Base-by-base conservation (phyloP, 345 rosid genomes). In the Kandelia obovata region DNA sequence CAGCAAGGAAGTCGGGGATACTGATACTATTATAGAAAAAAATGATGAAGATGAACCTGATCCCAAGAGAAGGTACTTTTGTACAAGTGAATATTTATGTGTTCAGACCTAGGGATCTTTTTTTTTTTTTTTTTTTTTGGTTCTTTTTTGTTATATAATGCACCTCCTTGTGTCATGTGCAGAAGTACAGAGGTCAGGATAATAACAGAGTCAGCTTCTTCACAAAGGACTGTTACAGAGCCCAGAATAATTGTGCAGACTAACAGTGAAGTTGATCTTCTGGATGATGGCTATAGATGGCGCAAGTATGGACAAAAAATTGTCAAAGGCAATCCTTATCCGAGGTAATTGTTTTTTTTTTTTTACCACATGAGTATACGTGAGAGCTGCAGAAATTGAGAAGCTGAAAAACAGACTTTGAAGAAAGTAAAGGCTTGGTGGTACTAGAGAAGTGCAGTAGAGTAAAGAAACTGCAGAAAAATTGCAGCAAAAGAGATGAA, bases 301-400 rank as follows among this genome's bases (percentile, higher is more conserved):
- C 96, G 90, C 71, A 92, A 92, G 78, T 90, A 92, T 76, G 98
- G 96, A 20, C 98, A 92, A 83, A 92, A 92, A 81, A 89, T 88
- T 62, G 98, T 92, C 67, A 92, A 92, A 77, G 96, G 96, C 71
- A 92, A 92, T 83, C 96, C 89, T 61, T 82, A 87, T 75, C 98
- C 96, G 30, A 88, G 96, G 98, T 90, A 5, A 15, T 37, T 21
- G 21, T 21, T 21, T 63, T 34, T 34, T 63, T 34, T 34, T 34
- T 9, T 34, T 34, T 34, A 34, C 37, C 37, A 1, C 37, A 34
- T 34, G 37, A 34, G 7, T 34, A 34, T 7, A 7, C 7, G 6
- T 34, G 37, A 34, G 37, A 34, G 37, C 37, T 7, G 37, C 37
- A 34, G 37, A 34, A 34, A 34, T 34, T 7, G 9, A 34, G 37